These are phyloP conservation scores for Alternaria tenuissima DNA, from an alignment of 2,329 filamentous ascomycete species.

Conservation along the genomic window DNA sequence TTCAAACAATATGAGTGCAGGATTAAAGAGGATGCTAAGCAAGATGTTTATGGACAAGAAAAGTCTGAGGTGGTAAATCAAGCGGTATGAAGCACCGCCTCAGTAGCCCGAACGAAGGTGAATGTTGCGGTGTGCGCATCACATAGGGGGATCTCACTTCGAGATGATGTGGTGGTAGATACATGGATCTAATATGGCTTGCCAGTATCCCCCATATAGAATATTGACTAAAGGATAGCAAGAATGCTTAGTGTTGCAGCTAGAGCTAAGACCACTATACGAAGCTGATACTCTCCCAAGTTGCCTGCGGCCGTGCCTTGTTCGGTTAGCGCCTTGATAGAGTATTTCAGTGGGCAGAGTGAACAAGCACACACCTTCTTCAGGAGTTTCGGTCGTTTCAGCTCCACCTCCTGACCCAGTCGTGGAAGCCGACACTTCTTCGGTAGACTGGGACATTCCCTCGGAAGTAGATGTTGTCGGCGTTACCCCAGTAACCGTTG, in stretches of 20 bases:
- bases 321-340: background rate
- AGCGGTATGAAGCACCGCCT: background rate
- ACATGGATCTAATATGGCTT: too few species aligned
- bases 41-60: constrained; percentile 19
- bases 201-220: background rate
- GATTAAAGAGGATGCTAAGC: constrained; percentile 32
- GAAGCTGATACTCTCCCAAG: background rate
- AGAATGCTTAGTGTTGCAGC: background rate
- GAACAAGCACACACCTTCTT: background rate
- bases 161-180: background rate
- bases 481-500: background rate
- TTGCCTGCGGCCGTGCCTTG: background rate
- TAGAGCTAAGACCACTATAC: background rate
- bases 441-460: too few species aligned
- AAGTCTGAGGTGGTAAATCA: background rate
- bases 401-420: too few species aligned
- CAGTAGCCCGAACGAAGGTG: background rate
- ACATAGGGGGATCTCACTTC: background rate
- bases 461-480: background rate
- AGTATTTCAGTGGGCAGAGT: background rate
- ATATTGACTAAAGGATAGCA: background rate
- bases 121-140: background rate
- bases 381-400: too few species aligned
- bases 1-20: constrained; percentile 33
- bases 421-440: too few species aligned